Base-by-base conservation (phyloP, 73 alveolate species). In the Paramecium caudatum region DNA sequence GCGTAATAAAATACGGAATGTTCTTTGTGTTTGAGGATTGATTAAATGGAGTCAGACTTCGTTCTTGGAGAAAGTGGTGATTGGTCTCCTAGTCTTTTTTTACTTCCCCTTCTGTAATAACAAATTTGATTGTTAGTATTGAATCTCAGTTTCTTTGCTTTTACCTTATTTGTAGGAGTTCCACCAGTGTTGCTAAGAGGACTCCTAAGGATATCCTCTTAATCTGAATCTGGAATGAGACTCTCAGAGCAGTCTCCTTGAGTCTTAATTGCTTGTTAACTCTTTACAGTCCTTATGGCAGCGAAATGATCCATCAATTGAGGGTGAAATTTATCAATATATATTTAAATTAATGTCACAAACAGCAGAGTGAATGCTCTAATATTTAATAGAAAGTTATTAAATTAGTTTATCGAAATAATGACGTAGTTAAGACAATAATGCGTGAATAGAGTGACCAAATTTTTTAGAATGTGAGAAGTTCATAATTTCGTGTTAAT, bases 391-490 rank as follows among this genome's bases (percentile, higher is more conserved):
- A n/a, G n/a, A n/a, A n/a, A 4, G 6, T 49, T 49, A 21, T 34
- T 49, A 46, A 46, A 46, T 13, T 2, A 46, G 61, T 13, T 46
- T 46, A 2, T 46, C 2, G 4, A 46, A 1, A 46, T 46, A 46
- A 46, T 23, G 25, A 55, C 30, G 46, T 23, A 27, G 16, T 55
- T 27, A 55, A 55, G 46, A 27, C 45, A 55, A 55, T 55, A 55
- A 55, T 55, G 80, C 80, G 80, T 55, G 30, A 55, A n/a, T n/a
- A n/a, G n/a, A n/a, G n/a, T n/a, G n/a, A n/a, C n/a, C 80, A 55
- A 55, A 55, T 55, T 27, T 23, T 23, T 17, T 23, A 5, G 30
- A 55, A 55, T 55, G 46, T 27, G 30, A 55, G 45, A 0, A 23
- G 46, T 55, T 55, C n/a, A n/a, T n/a, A 23, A 55, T 2, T 23